Evolutionary conservation across 495 filamentous ascomycete species (phyloP), one percentile per base, ranked within the genome.

Genomic region (Cercophora sp.): DNA sequence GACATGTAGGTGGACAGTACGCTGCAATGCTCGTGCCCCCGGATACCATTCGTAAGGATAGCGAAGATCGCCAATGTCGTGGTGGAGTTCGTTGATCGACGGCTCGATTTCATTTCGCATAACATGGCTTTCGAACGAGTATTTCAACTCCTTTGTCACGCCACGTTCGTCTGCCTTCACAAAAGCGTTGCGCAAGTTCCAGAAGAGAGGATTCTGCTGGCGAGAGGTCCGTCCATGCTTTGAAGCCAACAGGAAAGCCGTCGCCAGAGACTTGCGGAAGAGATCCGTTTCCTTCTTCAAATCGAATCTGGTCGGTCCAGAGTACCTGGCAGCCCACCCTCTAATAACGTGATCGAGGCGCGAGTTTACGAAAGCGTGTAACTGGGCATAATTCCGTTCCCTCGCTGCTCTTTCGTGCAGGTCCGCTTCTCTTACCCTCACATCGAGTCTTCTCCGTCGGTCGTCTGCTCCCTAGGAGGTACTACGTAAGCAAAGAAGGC

Each of bases 41-140:
- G 91, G 90, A 64, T 85, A 99, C 93, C 91, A 96, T 62, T 96
- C 93, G 44, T 81, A 77, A 0, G 94, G 94, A 64, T 82, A 89
- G 26, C 89, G 81, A 39, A 96, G 67, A 70, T 97, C 89, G 15
- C 88, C 82, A 31, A 92, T 67, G 13, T 76, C 75, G 56, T 72
- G 68, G 68, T 93, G 88, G 47, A 83, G 68, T 13, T 68, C 55
- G 22, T 45, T 56, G 47, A 71, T 58, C 36, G 59, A 61, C 31
- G 66, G 60, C 43, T 64, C 58, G 46, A 71, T 65, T 25, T 52
- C 54, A 39, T 58, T 54, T 48, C 71, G 64, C 59, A 70, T 56
- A 35, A 73, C 56, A 55, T 71, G 71, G 40, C 81, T 79, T 16
- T 78, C 79, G 55, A 85, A 81, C 54, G 80, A 70, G 63, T 85